Evolutionary conservation across 495 filamentous ascomycete species (phyloP), one percentile per base, ranked within the genome.

Genomic region (Talaromyces ruber): DNA sequence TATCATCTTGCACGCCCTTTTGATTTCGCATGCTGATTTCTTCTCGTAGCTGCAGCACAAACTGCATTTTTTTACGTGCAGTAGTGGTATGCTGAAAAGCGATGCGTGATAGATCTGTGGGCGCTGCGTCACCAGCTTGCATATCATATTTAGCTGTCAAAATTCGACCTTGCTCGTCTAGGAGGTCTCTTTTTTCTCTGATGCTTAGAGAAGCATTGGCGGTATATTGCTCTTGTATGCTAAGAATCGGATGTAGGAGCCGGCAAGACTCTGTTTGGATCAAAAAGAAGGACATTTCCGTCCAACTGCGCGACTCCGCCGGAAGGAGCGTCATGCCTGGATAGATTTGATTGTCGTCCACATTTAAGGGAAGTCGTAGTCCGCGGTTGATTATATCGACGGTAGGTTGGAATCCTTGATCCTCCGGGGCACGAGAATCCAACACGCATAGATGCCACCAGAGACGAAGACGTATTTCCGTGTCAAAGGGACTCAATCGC

Each of bases 241-340:
- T 62, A n/a, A 65, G 34, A 54, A 62, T 39, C 22, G 64, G 64
- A 58, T 39, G 76, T 58, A 50, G 77, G 72, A 50, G 22, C 28
- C 67, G 64, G 28, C 68, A 68, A 2, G 68, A 66, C 6, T 70
- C 68, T n/a, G 67, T 71, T 21, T 85, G 81, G 18, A 88, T 84
- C 12, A 93, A 73, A 59, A 83, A 85, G 67, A 93, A 92, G 3
- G 88, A 87, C 85, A 91, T 88, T 62, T 92, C 89, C 8, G 88
- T 92, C 9, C 80, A 78, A 6, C 82, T 85, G 16, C 69, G 66
- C n/a, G 85, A 78, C 29, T 84, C 76, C 16, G 71, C 64, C 0
- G 90, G 87, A 16, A 84, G 72, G 11, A 81, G 74, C 3, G 74
- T 82, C 75, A 81, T 86, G 0, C 79, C 74, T 5, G 86, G 85